Base-by-base conservation (phyloP, 106 monocot genomes). In the Allium sativum region DNA sequence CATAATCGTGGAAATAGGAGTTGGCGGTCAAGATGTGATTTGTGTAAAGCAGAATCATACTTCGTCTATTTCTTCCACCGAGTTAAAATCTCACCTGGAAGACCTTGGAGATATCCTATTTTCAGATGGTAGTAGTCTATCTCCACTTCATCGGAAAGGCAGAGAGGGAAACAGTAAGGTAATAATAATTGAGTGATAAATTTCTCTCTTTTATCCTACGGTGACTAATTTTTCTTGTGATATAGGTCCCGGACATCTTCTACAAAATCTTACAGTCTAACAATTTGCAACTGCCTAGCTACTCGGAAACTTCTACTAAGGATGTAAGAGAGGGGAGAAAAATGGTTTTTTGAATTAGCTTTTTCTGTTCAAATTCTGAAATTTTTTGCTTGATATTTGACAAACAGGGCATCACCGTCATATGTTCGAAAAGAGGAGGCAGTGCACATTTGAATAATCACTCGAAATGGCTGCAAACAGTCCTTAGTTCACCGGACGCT, bases 381-480 rank as follows among this genome's bases (percentile, higher is more conserved):
- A 0, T 51, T 68, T 18, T 44, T 31, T 31, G 16, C 44, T 53
- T 20, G 19, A 5, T 14, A 62, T 75, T 48, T 59, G 59, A 7
- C 44, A 52, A 71, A 56, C 79, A 95, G 95, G 95, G 90, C 12
- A 84, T 90, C 17, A 87, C 86, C 8, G 22, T 95, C 52, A 82
- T 87, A 60, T 79, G 86, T 42, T 95, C 95, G 10, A 90, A 90
- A 74, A 84, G 95, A 53, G 95, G 86, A 57, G 95, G 95, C 11
- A 73, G 87, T 62, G 70, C 67, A 62, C 77, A 59, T 55, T 53
- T 81, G 53, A 40, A 62, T n/a, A 73, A 72, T 64, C 90, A 90
- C 61, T 79, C 76, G 22, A 77, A 82, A 47, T 95, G 90, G 90
- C 77, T 95, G 42, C 90, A 95, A 53, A 86, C 84, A 55, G 95